Evolutionary conservation across 352 stramenopile species (phyloP).

Genomic region (Plasmopara viticola): DNA sequence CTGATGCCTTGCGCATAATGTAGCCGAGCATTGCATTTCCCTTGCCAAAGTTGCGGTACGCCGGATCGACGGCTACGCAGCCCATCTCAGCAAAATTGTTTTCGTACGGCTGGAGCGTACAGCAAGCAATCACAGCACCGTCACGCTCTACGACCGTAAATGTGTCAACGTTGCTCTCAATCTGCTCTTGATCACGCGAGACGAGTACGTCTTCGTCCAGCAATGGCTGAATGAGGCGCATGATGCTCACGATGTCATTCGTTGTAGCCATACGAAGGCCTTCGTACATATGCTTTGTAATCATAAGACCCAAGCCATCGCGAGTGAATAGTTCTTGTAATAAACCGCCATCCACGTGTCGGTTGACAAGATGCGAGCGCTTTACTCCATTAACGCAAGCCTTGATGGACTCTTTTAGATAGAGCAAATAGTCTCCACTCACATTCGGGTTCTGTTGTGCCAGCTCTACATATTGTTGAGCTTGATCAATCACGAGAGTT

Average conservation of each 20-base stretch:
- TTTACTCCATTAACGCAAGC: slow-evolving; percentile 82
- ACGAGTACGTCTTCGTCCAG: slow-evolving; percentile 85
- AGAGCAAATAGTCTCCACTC: slow-evolving; percentile 69
- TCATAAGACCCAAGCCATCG: slow-evolving; percentile 94
- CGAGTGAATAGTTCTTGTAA: slow-evolving; percentile 97
- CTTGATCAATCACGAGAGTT: slow-evolving; percentile 72
- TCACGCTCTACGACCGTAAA: slow-evolving; percentile 87
- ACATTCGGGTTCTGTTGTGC: slow-evolving; percentile 52
- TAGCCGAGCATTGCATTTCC: slow-evolving; percentile 89
- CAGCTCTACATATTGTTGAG: slow-evolving; percentile 76
- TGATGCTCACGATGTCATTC: slow-evolving; percentile 88
- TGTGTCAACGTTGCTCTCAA: slow-evolving; percentile 85
- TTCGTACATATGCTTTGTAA: slow-evolving; percentile 96
- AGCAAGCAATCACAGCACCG: slow-evolving; percentile 84
- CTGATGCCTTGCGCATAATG: slow-evolving; percentile 80
- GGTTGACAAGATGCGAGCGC: slow-evolving; percentile 80
- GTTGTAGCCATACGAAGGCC: slow-evolving; percentile 89
- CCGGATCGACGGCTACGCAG: slow-evolving; percentile 85
- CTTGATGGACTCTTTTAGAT: slow-evolving; percentile 80
- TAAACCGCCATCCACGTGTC: slow-evolving; percentile 84
- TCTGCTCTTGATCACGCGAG: slow-evolving; percentile 82
- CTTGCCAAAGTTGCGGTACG: slow-evolving; percentile 80
- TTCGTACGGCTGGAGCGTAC: slow-evolving; percentile 85
- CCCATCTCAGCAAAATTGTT: slow-evolving; percentile 88
- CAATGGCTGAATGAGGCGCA: slow-evolving; percentile 84